Evolutionary conservation across 768 basidiomycete species (phyloP), one percentile per base, ranked within the genome.

Genomic region (Holtermanniella nyarrowii): DNA sequence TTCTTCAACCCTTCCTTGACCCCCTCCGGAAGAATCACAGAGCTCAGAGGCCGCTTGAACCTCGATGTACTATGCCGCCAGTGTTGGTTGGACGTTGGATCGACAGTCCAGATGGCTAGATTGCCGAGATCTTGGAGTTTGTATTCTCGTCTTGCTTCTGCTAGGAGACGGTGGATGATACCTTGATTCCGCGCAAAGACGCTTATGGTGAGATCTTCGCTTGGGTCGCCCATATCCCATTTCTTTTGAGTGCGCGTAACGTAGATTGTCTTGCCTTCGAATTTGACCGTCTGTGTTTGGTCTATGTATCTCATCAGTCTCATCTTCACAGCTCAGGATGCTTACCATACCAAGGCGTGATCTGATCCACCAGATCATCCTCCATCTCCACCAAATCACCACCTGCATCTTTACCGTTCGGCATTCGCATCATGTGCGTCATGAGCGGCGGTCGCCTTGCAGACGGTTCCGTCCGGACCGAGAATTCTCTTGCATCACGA

Each of bases 1-100:
- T 40, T 52, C 3, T 65, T 42, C 2, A 70, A 21, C 4, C 52
- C 45, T 7, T 70, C 62, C 54, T 70, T 70, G 18, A 64, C 22
- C 1, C 48, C 48, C 11, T 22, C 42, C 0, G 65, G 65, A 20
- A 70, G 53, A 21, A 70, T 60, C 22, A 70, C 63, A 3, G 62
- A 64, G 14, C 51, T 47, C 65, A 64, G 61, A 20, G 59, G 61
- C 44, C 68, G 47, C 18, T 52, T 42, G 23, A 58, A 57, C 5
- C 68, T 50, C n/a, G 59, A 59, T 1, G 51, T 27, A 4, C 41
- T 48, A 25, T 46, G 40, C 31, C 42, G 45, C 55, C 55, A 56
- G 31, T 13, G 12, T 39, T 41, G 31, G 31, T 16, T 26, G 23
- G 40, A 31, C 1, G 41, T 31, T 20, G 31, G 24, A 5, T 39